Evolutionary conservation across 345 rosid species (phyloP).

Genomic region (Boechera divaricarpa): DNA sequence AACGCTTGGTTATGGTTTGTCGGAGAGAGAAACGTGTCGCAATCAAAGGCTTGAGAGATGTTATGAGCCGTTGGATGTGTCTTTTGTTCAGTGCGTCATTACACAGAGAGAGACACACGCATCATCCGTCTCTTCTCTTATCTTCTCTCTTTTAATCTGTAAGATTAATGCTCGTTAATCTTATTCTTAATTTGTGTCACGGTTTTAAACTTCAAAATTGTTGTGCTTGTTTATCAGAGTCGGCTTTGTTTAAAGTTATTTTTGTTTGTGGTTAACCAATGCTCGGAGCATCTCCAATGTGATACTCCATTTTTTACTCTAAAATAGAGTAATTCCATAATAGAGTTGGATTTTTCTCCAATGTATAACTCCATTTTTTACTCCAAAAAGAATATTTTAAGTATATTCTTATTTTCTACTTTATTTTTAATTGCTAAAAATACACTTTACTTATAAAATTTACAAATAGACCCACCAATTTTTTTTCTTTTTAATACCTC

Average conservation of each 20-base stretch:
- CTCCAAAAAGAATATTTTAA: too few relatives aligned
- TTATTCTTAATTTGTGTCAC: not conserved
- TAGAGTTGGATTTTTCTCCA: too few relatives aligned
- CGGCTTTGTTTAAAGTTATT: not conserved
- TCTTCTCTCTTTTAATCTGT: not conserved
- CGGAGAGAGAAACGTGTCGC: constrained; percentile 45
- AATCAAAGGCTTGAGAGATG: constrained; percentile 11
- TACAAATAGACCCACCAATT: too few relatives aligned
- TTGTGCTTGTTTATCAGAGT: not conserved
- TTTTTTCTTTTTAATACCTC: too few relatives aligned
- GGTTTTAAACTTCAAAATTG: not conserved
- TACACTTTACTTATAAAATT: too few relatives aligned
- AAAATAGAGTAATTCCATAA: too few relatives aligned
- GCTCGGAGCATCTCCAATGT: not conserved
- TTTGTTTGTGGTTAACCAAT: not conserved
- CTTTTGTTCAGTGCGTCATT: constrained; percentile 21
- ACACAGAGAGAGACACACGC: not conserved
- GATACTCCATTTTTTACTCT: too few relatives aligned
- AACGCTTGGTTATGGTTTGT: constrained; percentile 45
- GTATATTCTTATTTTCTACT: too few relatives aligned
- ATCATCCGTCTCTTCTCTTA: constrained; percentile 7
- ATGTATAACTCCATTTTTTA: too few relatives aligned
- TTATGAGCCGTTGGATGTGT: constrained; percentile 42
- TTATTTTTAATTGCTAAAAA: too few relatives aligned
- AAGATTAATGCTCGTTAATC: not conserved